These are phyloP conservation scores for Anaeromyces robustus DNA, from an alignment of 192 early-diverging fungal genomes.

Conservation along the genomic window DNA sequence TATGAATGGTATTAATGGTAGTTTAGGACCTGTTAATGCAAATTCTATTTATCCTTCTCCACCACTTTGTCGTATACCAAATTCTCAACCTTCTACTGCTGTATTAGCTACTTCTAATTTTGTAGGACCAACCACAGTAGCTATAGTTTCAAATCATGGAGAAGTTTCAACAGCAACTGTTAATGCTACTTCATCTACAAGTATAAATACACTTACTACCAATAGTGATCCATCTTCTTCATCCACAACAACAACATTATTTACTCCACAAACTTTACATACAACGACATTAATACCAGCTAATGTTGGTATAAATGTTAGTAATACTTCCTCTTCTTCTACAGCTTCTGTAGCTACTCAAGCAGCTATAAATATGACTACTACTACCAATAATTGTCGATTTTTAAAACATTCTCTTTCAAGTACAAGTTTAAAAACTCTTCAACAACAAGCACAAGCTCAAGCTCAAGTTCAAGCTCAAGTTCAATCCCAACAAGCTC, in stretches of 20 bases:
- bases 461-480: no score
- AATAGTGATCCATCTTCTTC: background rate
- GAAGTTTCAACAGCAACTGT: background rate
- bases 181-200: background rate
- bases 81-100: background rate
- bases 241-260: background rate
- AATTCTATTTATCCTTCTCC: background rate
- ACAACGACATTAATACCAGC: background rate
- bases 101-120: background rate
- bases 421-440: background rate
- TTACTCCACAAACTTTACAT: background rate
- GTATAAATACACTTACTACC: background rate
- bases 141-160: background rate
- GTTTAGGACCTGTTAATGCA: background rate
- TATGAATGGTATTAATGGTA: no score
- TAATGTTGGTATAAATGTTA: background rate
- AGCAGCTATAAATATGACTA: no score
- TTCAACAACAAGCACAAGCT: background rate
- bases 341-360: no score
- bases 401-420: background rate
- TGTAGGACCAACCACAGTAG: background rate
- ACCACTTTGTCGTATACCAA: background rate
- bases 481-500: background rate
- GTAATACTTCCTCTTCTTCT: no score
- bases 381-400: background rate